Evolutionary conservation across 1,284 basidiomycete species (phyloP).

Genomic region (Fomitopsis betulina): DNA sequence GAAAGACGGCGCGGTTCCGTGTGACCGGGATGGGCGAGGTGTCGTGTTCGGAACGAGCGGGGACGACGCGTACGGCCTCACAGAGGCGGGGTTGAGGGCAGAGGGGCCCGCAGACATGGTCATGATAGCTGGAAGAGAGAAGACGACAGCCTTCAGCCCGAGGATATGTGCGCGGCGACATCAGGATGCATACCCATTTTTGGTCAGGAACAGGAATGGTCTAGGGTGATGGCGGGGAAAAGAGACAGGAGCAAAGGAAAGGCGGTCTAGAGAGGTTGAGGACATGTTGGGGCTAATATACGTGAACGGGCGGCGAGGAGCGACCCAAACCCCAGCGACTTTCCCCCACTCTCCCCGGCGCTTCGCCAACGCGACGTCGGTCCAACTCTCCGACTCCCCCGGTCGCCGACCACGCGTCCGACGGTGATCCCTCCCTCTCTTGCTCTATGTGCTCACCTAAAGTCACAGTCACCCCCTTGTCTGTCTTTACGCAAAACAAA

Average conservation of each 20-base stretch:
- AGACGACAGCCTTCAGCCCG: not conserved
- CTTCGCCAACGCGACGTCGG: not conserved
- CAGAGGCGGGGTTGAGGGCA: constrained; percentile 18
- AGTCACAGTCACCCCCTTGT: not conserved
- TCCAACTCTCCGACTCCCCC: not conserved
- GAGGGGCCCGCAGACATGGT: constrained; percentile 26
- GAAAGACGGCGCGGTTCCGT: constrained; percentile 47
- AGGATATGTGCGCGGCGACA: not conserved
- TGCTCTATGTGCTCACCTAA: not conserved
- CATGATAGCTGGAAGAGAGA: constrained; percentile 24
- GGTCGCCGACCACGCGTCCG: not conserved
- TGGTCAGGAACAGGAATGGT: not conserved
- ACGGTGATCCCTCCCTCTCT: not conserved
- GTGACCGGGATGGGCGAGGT: constrained; percentile 21
- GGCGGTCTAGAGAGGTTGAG: not conserved
- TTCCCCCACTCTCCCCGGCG: constrained; percentile 4
- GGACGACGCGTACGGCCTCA: constrained; percentile 44
- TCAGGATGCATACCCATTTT: constrained; percentile 19
- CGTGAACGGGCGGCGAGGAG: not conserved
- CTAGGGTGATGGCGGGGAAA: not conserved
- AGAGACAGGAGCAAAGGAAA: not conserved
- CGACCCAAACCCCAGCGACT: constrained; percentile 4
- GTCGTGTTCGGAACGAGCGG: constrained; percentile 47
- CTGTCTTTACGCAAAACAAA: not conserved
- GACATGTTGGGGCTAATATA: not conserved